phyloP scores from a whole-genome alignment of 805 yeast genomes.

The Candida stauntonica region DNA sequence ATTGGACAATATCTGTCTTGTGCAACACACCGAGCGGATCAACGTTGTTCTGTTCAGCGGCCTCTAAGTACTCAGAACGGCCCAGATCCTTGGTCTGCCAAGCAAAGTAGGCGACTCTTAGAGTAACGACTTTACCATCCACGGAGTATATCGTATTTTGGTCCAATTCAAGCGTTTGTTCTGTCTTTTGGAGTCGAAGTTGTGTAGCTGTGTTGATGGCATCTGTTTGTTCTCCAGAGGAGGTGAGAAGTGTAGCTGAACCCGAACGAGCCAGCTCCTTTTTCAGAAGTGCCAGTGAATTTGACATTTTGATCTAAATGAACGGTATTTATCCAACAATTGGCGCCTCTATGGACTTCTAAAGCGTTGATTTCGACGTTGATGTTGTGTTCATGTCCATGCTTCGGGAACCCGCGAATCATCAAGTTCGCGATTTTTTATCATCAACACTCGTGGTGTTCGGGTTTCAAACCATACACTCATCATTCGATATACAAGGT shows the following conservation, averaged over 20 bases:
- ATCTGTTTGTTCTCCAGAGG: conserved; percentile 25
- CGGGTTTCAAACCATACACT: too few species aligned
- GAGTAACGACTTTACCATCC: conserved; percentile 43
- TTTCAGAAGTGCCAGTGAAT: conserved; percentile 20
- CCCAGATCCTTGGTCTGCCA: conserved; percentile 72
- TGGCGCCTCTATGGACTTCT: too few species aligned
- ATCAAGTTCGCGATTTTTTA: background rate
- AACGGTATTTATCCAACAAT: too few species aligned
- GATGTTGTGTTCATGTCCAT: too few species aligned
- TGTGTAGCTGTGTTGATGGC: conserved; percentile 35
- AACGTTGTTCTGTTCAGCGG: conserved; percentile 60
- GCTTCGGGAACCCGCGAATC: too few species aligned
- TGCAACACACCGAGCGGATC: conserved; percentile 77
- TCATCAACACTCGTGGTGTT: background rate
- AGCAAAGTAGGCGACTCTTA: conserved; percentile 66
- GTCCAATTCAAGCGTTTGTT: conserved; percentile 34
- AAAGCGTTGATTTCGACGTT: too few species aligned
- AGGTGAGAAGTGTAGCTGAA: conserved; percentile 21
- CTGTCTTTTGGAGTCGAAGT: conserved; percentile 26
- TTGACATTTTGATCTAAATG: background rate
- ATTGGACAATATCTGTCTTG: conserved; percentile 76
- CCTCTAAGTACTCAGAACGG: conserved; percentile 76
- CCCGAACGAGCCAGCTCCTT: conserved; percentile 27
- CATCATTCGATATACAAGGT: too few species aligned
- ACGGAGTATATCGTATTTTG: conserved; percentile 51